phyloP scores from a whole-genome alignment of 441 rosid genomes.

The Pelargonium australe region DNA sequence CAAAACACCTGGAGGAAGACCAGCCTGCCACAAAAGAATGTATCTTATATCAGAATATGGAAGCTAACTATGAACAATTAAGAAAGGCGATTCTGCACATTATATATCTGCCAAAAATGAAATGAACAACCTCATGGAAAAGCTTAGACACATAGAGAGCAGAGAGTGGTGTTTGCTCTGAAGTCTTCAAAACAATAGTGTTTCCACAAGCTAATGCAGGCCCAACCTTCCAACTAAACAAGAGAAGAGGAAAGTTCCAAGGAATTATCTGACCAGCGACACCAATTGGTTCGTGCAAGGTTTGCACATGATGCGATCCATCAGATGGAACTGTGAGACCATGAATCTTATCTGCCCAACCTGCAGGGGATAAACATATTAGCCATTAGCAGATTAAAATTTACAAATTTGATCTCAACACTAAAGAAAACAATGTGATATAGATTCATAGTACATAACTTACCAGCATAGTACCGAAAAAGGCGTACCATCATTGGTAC shows the following conservation, averaged over 20 bases:
- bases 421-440: not conserved
- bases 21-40: constrained; percentile 43
- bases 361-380: too few species aligned
- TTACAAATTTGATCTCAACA: not conserved
- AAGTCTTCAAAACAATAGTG: constrained; percentile 55
- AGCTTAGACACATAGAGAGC: constrained; percentile 41
- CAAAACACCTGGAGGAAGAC: constrained; percentile 89
- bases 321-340: constrained; percentile 36
- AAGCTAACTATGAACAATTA: too few species aligned
- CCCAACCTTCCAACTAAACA: constrained; percentile 54
- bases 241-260: constrained; percentile 55
- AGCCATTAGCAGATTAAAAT: not conserved
- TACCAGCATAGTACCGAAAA: constrained; percentile 2
- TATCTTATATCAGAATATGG: not conserved
- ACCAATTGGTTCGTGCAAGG: constrained; percentile 61
- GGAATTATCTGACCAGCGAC: constrained; percentile 67
- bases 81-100: too few species aligned
- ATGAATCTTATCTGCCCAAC: constrained; percentile 32
- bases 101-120: too few species aligned
- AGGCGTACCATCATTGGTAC: constrained; percentile 41
- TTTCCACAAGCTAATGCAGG: constrained; percentile 64
- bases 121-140: constrained; percentile 39
- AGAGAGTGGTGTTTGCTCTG: constrained; percentile 64
- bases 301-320: constrained; percentile 49
- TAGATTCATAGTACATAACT: not conserved